A percentile compares a stretch with the other conserved stretches of the same genome.
Conservation (phyloP, 306 rosid species). For the Rosa chinensis region DNA sequence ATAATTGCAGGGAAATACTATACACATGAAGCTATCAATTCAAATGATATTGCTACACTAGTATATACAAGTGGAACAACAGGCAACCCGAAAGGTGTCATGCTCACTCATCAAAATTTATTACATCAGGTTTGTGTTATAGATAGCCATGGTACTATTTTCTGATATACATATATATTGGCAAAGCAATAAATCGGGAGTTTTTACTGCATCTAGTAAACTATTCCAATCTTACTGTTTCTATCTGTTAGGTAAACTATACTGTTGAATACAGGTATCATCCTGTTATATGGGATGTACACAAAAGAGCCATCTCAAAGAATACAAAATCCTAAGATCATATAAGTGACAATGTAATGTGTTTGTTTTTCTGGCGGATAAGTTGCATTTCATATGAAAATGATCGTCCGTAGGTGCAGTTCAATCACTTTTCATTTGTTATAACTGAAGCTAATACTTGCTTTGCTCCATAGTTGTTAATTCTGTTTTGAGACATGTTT, state of each 20-base stretch:
- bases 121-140: constrained; percentile 77
- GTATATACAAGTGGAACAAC: constrained; percentile 95
- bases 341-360: neutral
- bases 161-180: neutral
- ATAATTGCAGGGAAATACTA: constrained; percentile 53
- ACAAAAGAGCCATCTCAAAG: neutral
- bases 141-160: neutral
- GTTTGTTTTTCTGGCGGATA: neutral
- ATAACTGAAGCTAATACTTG: constrained; percentile 18
- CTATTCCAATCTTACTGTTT: neutral
- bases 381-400: neutral
- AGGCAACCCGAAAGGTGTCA: constrained; percentile 93
- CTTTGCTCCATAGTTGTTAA: constrained; percentile 11
- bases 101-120: constrained; percentile 87
- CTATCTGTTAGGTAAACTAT: neutral
- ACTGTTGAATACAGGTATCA: neutral
- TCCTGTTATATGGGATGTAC: neutral
- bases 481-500: constrained; percentile 12
- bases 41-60: constrained; percentile 83
- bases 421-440: constrained; percentile 9
- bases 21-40: constrained; percentile 59
- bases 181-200: neutral
- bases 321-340: neutral
- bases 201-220: neutral
- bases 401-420: neutral